Evolutionary conservation across 768 basidiomycete genomes (phyloP).

Genomic region (Mycena leptocephala): DNA sequence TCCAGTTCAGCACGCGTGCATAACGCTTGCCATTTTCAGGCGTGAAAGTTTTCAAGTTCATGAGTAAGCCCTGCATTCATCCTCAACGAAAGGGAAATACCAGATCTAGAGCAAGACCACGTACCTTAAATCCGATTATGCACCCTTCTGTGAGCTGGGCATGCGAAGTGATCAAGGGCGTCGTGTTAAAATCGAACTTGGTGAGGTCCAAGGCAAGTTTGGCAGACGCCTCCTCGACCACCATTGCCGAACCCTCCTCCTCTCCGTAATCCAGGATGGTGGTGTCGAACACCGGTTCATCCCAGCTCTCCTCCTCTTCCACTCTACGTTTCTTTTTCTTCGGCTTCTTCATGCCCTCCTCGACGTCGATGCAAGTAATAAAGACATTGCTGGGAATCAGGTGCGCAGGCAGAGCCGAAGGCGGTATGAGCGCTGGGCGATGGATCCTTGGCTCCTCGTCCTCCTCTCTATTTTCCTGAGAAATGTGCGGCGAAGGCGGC

Average conservation of each 20-base stretch:
- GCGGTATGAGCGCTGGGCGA: slow-evolving; percentile 28
- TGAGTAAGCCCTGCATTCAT: slow-evolving; percentile 11
- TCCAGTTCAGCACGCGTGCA: slow-evolving; percentile 28
- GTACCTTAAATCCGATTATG: slow-evolving; percentile 27
- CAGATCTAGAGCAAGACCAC: background rate
- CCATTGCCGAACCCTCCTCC: background rate
- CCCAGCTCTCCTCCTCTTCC: slow-evolving; percentile 9
- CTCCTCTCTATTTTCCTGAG: background rate
- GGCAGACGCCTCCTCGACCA: background rate
- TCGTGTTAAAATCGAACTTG: slow-evolving; percentile 22
- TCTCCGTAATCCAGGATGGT: slow-evolving; percentile 25
- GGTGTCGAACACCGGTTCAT: background rate
- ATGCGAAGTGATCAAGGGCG: slow-evolving; percentile 25
- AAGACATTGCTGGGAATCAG: slow-evolving; percentile 33
- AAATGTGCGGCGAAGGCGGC: background rate
- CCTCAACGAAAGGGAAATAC: background rate
- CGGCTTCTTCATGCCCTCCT: slow-evolving; percentile 31
- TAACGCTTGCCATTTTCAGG: slow-evolving; percentile 28
- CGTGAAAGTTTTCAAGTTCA: slow-evolving; percentile 23
- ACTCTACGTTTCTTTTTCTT: slow-evolving; percentile 24
- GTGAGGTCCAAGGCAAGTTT: background rate
- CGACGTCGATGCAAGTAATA: slow-evolving; percentile 35
- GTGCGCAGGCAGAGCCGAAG: slow-evolving; percentile 21
- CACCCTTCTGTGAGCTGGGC: slow-evolving; percentile 20
- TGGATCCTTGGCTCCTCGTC: background rate